Evolutionary conservation across 331 rosid species (phyloP), one percentile per base, ranked within the genome.

Genomic region (Stylosanthes scabra): DNA sequence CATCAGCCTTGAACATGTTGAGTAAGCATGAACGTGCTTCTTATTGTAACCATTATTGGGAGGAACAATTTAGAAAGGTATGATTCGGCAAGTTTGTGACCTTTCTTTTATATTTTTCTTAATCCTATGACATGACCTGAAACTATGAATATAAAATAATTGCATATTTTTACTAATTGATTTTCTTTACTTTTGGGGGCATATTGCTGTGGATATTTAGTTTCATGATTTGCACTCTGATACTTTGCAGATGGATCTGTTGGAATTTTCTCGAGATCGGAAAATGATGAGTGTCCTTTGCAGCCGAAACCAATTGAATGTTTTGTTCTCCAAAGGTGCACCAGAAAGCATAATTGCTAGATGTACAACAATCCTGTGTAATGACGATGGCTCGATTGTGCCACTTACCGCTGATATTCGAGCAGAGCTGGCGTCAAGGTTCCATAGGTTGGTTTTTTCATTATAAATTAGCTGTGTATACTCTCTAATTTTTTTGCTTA

Each of bases 221-320:
- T 74, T 73, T 74, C 74, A 74, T 76, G n/a, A 61, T 74, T 82
- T 77, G 79, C 58, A 61, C 64, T 71, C 47, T 79, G 70, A 78
- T 79, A 65, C 76, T 85, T 81, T 76, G 85, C 90, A 94, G 99
- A 80, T 91, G 56, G 82, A 90, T 74, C 74, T 83, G 42, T 82
- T 88, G 86, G 97, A 94, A 11, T 94, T 94, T 78, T 86, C 99
- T 72, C 96, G 97, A 61, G 97, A 94, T 79, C 90, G 99, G 63
- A 94, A 94, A 87, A 89, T 94, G 97, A 91, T 94, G 99, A 91
- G 97, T 86, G 87, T 91, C 74, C 90, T 91, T 58, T 94, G 99
- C 80, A 87, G 91, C 86, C 88, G 91, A 83, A 89, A 87, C 81
- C 92, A 91, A 74, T 66, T 83, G 77, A 96, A 85, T 62, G 78